Evolutionary conservation across 1,284 basidiomycete species (phyloP), one percentile per base, ranked within the genome.

Genomic region (Takashimella koratensis): DNA sequence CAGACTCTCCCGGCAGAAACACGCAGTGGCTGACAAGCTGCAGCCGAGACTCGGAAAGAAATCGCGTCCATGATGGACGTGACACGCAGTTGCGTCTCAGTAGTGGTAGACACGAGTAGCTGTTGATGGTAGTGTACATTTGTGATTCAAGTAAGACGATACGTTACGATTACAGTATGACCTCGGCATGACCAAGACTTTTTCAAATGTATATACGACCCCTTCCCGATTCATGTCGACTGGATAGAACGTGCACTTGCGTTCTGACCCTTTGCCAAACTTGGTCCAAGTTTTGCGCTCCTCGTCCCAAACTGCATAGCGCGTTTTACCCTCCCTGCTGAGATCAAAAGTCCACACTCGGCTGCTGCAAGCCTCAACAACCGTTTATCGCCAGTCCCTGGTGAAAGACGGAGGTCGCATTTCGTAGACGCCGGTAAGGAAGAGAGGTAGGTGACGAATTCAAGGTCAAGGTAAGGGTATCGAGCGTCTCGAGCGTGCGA

Each of bases 231-330:
- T n/a, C n/a, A n/a, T n/a, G n/a, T n/a, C n/a, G 30, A 36, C 16
- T 36, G 30, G 19, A 22, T n/a, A 26, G 10, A 5, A 30, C 30
- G 24, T 10, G 22, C 22, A 43, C 19, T 23, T 20, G 22, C 20
- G 49, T 41, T 55, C 27, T 49, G 47, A 12, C 58, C 54, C 20
- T 23, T 27, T 47, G 57, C 56, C 41, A 57, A 52, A 2, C 62
- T 58, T 3, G 62, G 59, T 12, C 47, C 22, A 48, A 98, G 93
- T 65, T 93, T 84, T 3, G 93, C 92, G 45, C 90, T 92, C 71
- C 88, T 83, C 57, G 87, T 90, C 3, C 95, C 95, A 78, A 98
- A 98, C 71, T 98, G 95, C 87, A 98, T 98, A 4, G 95, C 95
- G 49, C 89, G 74, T 77, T 98, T 98, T 66, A 87, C 90, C 57